Percentiles rank a stretch among this genome's conserved stretches.
Evolutionary conservation across 257 asterid species (phyloP).

Genomic region (Ilex asprella): DNA sequence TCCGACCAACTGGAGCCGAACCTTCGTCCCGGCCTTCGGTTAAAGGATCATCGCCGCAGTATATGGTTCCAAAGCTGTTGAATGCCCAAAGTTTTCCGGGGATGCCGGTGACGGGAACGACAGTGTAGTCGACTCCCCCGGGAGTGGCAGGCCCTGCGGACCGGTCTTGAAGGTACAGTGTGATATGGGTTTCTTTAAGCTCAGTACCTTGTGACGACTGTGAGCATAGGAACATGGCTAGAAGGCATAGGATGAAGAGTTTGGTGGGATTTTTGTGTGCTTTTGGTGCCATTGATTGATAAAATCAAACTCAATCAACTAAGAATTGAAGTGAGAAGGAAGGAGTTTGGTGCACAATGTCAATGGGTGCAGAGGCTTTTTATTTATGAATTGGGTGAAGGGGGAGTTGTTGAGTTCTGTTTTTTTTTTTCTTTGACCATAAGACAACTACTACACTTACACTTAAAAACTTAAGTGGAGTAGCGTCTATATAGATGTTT

Average conservation of each 20-base stretch:
- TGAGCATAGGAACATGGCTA: slow-evolving; percentile 11
- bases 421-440: no score
- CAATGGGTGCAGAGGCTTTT: no score
- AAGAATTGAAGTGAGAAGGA: no score
- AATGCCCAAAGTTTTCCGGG: slow-evolving; percentile 22
- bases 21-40: slow-evolving; percentile 22
- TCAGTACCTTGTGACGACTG: slow-evolving; percentile 9
- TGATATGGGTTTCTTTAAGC: slow-evolving; percentile 30
- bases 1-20: slow-evolving; percentile 33
- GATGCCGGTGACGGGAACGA: slow-evolving; percentile 26
- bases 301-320: no score
- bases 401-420: no score
- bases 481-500: no score
- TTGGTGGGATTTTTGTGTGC: not conserved
- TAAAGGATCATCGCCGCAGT: slow-evolving; percentile 41
- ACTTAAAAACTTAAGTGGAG: no score
- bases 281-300: no score
- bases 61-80: slow-evolving; percentile 38
- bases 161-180: slow-evolving; percentile 38
- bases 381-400: no score
- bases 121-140: slow-evolving; percentile 8
- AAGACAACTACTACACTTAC: no score
- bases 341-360: no score
- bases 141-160: slow-evolving; percentile 37
- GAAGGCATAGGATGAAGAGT: slow-evolving; percentile 1